Percentiles rank a stretch among this genome's conserved stretches.
These are phyloP conservation scores for Biancaea sappan DNA, from an alignment of 306 rosid species.

Conservation along the genomic window DNA sequence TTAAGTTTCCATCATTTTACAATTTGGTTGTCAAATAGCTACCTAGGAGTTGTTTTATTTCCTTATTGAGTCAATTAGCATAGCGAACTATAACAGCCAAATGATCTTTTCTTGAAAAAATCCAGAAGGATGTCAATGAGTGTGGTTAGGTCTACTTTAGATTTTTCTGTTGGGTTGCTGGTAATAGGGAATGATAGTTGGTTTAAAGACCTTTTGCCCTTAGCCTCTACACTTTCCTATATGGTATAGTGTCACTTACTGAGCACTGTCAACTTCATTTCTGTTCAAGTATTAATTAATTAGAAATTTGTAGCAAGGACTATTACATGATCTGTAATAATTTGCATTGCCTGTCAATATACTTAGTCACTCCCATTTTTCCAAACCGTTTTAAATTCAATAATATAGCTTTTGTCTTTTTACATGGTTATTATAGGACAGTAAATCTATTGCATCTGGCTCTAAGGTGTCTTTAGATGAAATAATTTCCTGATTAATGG, in stretches of 20 bases:
- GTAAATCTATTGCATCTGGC: constrained; percentile 30
- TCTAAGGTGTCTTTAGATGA: constrained; percentile 20
- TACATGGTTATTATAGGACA: constrained; percentile 9
- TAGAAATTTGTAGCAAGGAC: not conserved
- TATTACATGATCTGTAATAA: not conserved
- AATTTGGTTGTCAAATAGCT: not conserved
- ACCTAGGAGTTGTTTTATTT: not conserved
- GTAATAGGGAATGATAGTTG: not conserved
- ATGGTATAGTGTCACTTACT: not conserved
- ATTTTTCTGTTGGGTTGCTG: not conserved
- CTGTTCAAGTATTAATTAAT: not conserved
- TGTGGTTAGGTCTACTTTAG: not conserved
- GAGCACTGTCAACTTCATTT: not conserved
- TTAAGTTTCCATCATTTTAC: not conserved
- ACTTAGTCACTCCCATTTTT: not conserved
- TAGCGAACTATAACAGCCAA: not conserved
- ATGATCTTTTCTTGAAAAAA: not conserved
- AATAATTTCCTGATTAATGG: constrained; percentile 33
- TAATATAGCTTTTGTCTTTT: constrained; percentile 1
- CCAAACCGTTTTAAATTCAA: not conserved
- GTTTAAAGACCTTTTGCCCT: not conserved
- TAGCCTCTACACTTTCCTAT: not conserved
- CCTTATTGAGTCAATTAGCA: not conserved
- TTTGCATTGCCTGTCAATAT: not conserved
- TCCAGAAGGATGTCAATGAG: constrained; percentile 7